These are phyloP conservation scores for Raffaelea ambrosiae DNA, from an alignment of 2,329 filamentous ascomycete genomes.

Conservation along the genomic window DNA sequence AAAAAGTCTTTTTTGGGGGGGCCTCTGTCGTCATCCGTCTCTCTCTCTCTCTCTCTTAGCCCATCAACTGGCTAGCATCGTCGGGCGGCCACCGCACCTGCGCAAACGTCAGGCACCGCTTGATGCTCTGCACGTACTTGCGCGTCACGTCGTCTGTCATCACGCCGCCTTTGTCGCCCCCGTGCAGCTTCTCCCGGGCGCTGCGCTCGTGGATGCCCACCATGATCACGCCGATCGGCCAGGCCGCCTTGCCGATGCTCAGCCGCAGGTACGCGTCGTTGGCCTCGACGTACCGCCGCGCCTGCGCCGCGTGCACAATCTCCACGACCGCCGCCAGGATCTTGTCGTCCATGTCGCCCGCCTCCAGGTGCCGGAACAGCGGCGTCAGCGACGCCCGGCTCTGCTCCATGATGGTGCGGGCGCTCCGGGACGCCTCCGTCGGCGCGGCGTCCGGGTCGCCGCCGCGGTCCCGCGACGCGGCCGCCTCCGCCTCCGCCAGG, in stretches of 20 bases:
- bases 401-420: slow-evolving; percentile 77
- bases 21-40: too few species aligned
- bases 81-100: slow-evolving; percentile 94
- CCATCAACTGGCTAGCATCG: slow-evolving; percentile 91
- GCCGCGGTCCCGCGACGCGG: slow-evolving; percentile 17
- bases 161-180: slow-evolving; percentile 82
- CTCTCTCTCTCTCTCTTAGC: slow-evolving; percentile 33
- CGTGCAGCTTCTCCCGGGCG: slow-evolving; percentile 88
- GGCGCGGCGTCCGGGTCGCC: slow-evolving; percentile 65
- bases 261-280: slow-evolving; percentile 91
- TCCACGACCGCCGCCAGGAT: slow-evolving; percentile 78
- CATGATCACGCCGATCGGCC: slow-evolving; percentile 99
- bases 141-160: slow-evolving; percentile 94
- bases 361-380: slow-evolving; percentile 83
- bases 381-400: slow-evolving; percentile 83
- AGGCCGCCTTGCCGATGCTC: slow-evolving; percentile 93
- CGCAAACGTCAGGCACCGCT: slow-evolving; percentile 90
- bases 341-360: slow-evolving; percentile 66
- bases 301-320: slow-evolving; percentile 85
- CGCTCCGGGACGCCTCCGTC: slow-evolving; percentile 55
- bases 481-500: slow-evolving; percentile 50
- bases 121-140: slow-evolving; percentile 96
- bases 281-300: slow-evolving; percentile 86
- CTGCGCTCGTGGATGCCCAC: slow-evolving; percentile 98
- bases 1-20: too few species aligned